Evolutionary conservation across 2,329 filamentous ascomycete species (phyloP).

Genomic region (Stylonectria norvegica): DNA sequence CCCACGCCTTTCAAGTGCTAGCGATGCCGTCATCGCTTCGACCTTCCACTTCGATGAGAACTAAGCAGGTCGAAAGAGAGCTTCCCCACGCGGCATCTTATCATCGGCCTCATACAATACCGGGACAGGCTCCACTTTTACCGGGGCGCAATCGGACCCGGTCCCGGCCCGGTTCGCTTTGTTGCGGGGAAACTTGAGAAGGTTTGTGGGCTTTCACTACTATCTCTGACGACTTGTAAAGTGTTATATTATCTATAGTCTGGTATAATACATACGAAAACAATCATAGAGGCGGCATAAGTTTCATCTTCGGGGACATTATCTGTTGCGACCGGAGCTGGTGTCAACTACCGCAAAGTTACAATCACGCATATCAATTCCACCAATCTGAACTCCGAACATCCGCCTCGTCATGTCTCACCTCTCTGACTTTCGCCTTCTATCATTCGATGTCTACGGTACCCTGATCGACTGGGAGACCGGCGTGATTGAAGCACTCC

Average conservation of each 20-base stretch:
- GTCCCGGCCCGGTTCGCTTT: background rate
- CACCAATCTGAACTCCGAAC: no score
- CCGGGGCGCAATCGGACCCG: background rate
- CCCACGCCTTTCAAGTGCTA: background rate
- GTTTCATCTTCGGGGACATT: background rate
- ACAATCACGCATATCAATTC: background rate
- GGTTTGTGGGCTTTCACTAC: no score
- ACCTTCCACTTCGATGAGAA: background rate
- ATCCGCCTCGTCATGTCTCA: background rate
- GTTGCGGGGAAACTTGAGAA: background rate
- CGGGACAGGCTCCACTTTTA: background rate
- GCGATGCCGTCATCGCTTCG: background rate
- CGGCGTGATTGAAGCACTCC: constrained; percentile 55
- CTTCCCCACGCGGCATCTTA: no score
- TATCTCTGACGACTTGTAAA: no score
- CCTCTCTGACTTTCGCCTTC: constrained; percentile 29
- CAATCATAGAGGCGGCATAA: background rate
- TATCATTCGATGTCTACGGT: constrained; percentile 75
- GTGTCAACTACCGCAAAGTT: background rate
- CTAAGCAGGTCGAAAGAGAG: background rate
- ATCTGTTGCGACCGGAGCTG: background rate
- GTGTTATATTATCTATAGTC: no score
- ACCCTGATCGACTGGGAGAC: constrained; percentile 75
- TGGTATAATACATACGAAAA: background rate
- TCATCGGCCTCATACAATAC: background rate